A percentile compares a stretch with the other conserved stretches of the same genome.
These are phyloP conservation scores for Boletus tylopilopsis DNA, from an alignment of 768 basidiomycete species.

Conservation along the genomic window DNA sequence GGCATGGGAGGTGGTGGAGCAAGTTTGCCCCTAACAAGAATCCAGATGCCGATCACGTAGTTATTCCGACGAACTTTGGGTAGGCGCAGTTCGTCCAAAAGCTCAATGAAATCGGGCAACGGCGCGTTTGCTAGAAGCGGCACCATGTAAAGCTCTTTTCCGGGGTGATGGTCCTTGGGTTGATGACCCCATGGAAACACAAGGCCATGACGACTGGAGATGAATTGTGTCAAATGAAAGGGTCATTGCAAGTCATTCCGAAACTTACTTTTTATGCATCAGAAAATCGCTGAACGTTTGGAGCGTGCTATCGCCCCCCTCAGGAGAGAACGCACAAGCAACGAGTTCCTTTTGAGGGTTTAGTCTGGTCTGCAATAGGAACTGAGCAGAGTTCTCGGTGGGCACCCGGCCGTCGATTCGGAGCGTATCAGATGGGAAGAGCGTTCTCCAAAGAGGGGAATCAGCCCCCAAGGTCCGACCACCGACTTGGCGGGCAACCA, in stretches of 20 bases:
- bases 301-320: slow-evolving; percentile 45
- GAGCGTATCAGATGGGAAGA: slow-evolving; percentile 69
- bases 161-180: slow-evolving; percentile 70
- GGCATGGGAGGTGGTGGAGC: slow-evolving; percentile 38
- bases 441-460: slow-evolving; percentile 66
- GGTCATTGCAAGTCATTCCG: slow-evolving; percentile 5
- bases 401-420: slow-evolving; percentile 85
- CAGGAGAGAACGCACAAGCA: slow-evolving; percentile 69
- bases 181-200: slow-evolving; percentile 82
- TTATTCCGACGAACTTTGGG: slow-evolving; percentile 61
- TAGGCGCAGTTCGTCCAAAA: slow-evolving; percentile 71
- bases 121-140: slow-evolving; percentile 64
- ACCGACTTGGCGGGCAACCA: slow-evolving; percentile 75
- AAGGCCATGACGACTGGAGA: slow-evolving; percentile 73
- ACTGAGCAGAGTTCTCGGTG: slow-evolving; percentile 69
- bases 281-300: slow-evolving; percentile 63
- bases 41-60: slow-evolving; percentile 78
- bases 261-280: slow-evolving; percentile 64
- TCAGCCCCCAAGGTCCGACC: slow-evolving; percentile 57
- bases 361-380: slow-evolving; percentile 73
- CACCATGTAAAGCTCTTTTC: slow-evolving; percentile 84
- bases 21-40: slow-evolving; percentile 80
- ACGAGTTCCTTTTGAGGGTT: slow-evolving; percentile 76
- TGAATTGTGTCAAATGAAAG: slow-evolving; percentile 9
- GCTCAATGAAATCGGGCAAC: slow-evolving; percentile 81